Percentiles rank a stretch among this genome's conserved stretches.
Conservation (phyloP, 306 rosid genomes). For the Vigna mungo region DNA sequence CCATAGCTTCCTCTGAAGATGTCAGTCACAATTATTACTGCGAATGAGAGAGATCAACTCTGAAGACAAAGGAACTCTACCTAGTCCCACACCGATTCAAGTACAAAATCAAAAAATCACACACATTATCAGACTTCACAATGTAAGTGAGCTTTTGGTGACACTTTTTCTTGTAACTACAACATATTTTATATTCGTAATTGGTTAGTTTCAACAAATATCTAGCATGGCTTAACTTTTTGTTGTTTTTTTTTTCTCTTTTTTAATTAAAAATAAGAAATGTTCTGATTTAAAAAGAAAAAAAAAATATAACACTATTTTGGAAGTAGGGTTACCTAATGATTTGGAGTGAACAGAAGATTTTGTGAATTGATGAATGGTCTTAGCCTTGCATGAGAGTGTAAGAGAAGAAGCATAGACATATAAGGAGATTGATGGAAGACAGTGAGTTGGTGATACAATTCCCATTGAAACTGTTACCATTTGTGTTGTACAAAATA, state of each 20-base stretch:
- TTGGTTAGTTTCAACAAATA: background rate
- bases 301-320: background rate
- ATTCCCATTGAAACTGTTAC: constrained; percentile 25
- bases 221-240: background rate
- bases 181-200: too few species aligned
- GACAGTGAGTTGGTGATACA: constrained; percentile 10
- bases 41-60: background rate
- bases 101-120: background rate
- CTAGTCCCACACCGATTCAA: background rate
- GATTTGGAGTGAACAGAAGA: constrained; percentile 4
- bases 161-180: background rate
- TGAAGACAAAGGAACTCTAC: background rate
- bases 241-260: background rate
- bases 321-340: constrained; percentile 22
- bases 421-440: background rate
- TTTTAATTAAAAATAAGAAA: background rate
- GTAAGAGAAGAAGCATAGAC: background rate
- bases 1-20: constrained; percentile 49
- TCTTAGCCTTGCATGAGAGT: constrained; percentile 20
- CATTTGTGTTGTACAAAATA: background rate
- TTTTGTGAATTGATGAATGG: constrained; percentile 13
- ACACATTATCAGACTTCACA: too few species aligned
- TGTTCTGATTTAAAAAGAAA: background rate
- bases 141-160: background rate
- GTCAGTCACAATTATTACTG: background rate